These are phyloP conservation scores for Ceriops tagal DNA, from an alignment of 345 rosid genomes.

Conservation along the genomic window DNA sequence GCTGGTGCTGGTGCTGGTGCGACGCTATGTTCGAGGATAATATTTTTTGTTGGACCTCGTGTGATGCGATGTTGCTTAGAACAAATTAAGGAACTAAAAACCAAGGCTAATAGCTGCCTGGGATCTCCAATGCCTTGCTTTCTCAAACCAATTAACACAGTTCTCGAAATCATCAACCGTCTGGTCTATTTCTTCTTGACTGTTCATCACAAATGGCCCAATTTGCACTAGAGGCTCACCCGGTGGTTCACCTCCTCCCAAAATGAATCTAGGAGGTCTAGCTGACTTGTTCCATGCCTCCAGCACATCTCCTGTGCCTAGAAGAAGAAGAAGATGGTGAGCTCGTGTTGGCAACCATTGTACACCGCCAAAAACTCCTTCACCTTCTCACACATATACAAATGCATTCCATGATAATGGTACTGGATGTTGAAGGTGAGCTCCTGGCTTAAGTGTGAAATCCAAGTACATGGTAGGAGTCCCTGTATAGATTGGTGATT, in stretches of 20 bases:
- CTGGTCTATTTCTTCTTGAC: slow-evolving; percentile 68
- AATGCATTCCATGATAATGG: slow-evolving; percentile 71
- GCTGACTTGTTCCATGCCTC: slow-evolving; percentile 73
- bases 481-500: slow-evolving; percentile 68
- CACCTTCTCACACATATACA: slow-evolving; percentile 70
- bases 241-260: slow-evolving; percentile 77
- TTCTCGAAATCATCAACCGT: slow-evolving; percentile 71
- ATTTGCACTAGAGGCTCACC: slow-evolving; percentile 67
- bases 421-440: slow-evolving; percentile 59
- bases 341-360: slow-evolving; percentile 38
- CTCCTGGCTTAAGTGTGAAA: slow-evolving; percentile 61
- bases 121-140: slow-evolving; percentile 76
- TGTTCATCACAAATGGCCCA: slow-evolving; percentile 94
- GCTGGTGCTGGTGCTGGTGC: too few relatives aligned
- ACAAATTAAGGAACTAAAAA: slow-evolving; percentile 19
- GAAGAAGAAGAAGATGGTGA: slow-evolving; percentile 62
- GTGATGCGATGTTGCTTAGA: too few relatives aligned
- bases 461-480: slow-evolving; percentile 96
- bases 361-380: slow-evolving; percentile 49
- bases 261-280: slow-evolving; percentile 53
- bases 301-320: slow-evolving; percentile 52
- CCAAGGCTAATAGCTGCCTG: slow-evolving; percentile 44
- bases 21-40: too few relatives aligned
- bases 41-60: too few relatives aligned
- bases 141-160: slow-evolving; percentile 70